Conservation (phyloP, 495 filamentous ascomycete genomes). For the Cryomyces antarcticus region DNA sequence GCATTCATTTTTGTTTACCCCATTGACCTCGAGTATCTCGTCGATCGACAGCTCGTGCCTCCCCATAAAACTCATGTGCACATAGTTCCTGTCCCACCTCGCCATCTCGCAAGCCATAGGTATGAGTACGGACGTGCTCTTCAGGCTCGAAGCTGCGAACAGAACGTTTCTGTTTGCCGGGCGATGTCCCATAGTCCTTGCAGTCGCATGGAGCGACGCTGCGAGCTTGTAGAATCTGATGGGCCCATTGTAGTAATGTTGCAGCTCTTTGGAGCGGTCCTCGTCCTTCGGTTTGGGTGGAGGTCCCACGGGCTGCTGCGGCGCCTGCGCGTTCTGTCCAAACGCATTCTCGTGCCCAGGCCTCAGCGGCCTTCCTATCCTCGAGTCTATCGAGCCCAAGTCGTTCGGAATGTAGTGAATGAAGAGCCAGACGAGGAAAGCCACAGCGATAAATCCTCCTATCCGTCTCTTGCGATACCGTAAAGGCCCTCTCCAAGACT, state of each 20-base stretch:
- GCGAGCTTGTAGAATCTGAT: slow-evolving; percentile 35
- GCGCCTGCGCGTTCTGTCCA: not conserved
- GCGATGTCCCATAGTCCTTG: slow-evolving; percentile 13
- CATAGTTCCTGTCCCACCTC: slow-evolving; percentile 29
- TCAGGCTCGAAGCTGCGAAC: slow-evolving; percentile 34
- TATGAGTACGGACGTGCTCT: slow-evolving; percentile 32
- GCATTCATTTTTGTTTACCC: slow-evolving; percentile 29
- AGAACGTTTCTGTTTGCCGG: slow-evolving; percentile 32
- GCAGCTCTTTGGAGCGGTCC: slow-evolving; percentile 2
- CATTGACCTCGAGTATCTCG: slow-evolving; percentile 33
- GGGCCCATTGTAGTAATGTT: slow-evolving; percentile 31
- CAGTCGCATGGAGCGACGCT: slow-evolving; percentile 24
- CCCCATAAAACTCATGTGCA: slow-evolving; percentile 38
- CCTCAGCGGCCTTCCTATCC: not conserved
- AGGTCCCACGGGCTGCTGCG: not conserved
- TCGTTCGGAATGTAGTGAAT: slow-evolving; percentile 8
- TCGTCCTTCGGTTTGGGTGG: not conserved
- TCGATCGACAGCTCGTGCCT: slow-evolving; percentile 30
- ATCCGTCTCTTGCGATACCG: slow-evolving; percentile 24
- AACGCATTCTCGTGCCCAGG: not conserved
- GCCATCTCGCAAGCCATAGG: slow-evolving; percentile 44
- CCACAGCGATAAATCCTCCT: slow-evolving; percentile 19
- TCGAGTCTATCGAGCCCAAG: not conserved
- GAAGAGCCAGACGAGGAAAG: slow-evolving; percentile 22
- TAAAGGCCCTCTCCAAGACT: slow-evolving; percentile 19